These are phyloP conservation scores for Lentinula sp. DNA, from an alignment of 768 basidiomycete genomes.

Conservation along the genomic window DNA sequence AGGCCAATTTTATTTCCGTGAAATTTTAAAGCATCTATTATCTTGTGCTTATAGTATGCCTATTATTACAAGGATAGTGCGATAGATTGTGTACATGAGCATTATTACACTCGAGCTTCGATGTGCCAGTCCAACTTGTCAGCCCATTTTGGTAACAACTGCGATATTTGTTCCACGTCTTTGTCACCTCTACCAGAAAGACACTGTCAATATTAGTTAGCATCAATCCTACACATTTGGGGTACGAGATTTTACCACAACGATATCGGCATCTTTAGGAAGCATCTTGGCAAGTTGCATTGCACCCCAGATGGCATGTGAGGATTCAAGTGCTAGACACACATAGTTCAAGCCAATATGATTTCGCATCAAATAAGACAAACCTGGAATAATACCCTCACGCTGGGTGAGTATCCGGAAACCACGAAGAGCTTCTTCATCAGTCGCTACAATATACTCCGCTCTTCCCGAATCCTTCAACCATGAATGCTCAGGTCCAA, in stretches of 20 bases:
- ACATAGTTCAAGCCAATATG: not conserved
- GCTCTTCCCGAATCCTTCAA: constrained; percentile 92
- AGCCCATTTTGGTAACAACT: constrained; percentile 93
- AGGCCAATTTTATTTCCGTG: too few relatives aligned
- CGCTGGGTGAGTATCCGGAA: constrained; percentile 88
- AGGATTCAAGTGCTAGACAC: constrained; percentile 78
- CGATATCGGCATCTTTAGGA: constrained; percentile 79
- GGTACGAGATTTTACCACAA: constrained; percentile 62
- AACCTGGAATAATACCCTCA: constrained; percentile 96
- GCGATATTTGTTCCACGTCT: constrained; percentile 95
- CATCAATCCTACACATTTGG: not conserved
- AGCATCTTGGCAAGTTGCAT: constrained; percentile 80
- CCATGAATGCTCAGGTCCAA: constrained; percentile 98
- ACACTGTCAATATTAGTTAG: constrained; percentile 44
- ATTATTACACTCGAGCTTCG: constrained; percentile 18
- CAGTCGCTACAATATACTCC: constrained; percentile 89
- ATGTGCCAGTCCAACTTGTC: constrained; percentile 92
- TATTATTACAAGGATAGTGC: not conserved
- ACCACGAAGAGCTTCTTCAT: constrained; percentile 88
- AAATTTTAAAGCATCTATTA: too few relatives aligned
- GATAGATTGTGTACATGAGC: not conserved
- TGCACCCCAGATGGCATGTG: constrained; percentile 94
- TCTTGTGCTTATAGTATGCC: not conserved
- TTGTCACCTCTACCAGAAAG: constrained; percentile 96
- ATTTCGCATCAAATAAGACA: constrained; percentile 12